phyloP scores from a whole-genome alignment of 495 filamentous ascomycete species.

The Niebla homalea region DNA sequence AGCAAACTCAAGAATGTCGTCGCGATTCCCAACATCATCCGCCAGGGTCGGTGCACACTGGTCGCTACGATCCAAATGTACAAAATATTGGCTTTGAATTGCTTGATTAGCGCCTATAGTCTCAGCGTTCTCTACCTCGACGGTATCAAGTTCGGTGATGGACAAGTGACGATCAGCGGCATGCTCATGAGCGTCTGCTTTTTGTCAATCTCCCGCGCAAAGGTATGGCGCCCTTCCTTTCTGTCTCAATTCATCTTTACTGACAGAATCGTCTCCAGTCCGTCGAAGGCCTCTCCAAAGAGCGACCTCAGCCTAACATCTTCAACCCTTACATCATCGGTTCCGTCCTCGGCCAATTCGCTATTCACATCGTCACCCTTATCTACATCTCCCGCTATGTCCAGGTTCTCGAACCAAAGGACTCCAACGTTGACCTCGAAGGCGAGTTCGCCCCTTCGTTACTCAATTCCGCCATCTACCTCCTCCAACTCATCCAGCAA shows the following conservation, averaged over 20 bases:
- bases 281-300: conserved; percentile 90
- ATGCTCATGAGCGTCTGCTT: conserved; percentile 99
- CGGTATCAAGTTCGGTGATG: conserved; percentile 98
- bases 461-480: conserved; percentile 93
- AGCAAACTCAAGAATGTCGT: conserved; percentile 95
- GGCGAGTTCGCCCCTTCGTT: conserved; percentile 89
- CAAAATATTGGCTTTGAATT: conserved; percentile 98
- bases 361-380: conserved; percentile 84
- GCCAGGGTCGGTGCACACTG: conserved; percentile 90
- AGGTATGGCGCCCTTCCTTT: conserved; percentile 34
- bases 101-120: conserved; percentile 96
- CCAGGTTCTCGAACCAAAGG: conserved; percentile 48
- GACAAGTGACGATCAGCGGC: conserved; percentile 95
- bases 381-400: conserved; percentile 92
- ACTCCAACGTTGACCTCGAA: conserved; percentile 79
- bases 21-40: conserved; percentile 95
- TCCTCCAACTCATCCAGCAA: conserved; percentile 96
- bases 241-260: not conserved
- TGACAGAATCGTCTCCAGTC: conserved; percentile 37
- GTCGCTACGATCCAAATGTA: conserved; percentile 99
- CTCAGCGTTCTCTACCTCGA: conserved; percentile 91
- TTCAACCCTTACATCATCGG: conserved; percentile 99
- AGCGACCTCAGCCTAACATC: conserved; percentile 95
- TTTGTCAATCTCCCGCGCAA: conserved; percentile 87
- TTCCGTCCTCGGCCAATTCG: conserved; percentile 94